A percentile compares a stretch with the other conserved stretches of the same genome.
Evolutionary conservation across 2,329 filamentous ascomycete genomes (phyloP).

Genomic region (Aureobasidium sp.): DNA sequence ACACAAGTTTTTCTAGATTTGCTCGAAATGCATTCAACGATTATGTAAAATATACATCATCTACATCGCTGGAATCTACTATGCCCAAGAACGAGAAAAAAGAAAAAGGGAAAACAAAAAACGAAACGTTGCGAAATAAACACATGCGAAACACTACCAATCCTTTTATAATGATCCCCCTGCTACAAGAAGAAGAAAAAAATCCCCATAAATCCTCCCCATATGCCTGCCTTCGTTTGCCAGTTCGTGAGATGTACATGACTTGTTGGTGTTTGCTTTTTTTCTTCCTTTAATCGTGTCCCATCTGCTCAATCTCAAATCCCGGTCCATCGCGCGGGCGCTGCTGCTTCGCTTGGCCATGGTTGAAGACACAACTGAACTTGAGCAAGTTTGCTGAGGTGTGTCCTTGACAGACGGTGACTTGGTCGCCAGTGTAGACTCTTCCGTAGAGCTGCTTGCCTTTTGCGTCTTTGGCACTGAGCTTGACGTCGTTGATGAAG

Average conservation of each 20-base stretch:
- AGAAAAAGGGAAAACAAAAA: neutral
- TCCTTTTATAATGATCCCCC: neutral
- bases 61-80: neutral
- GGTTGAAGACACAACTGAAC: constrained; percentile 37
- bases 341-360: constrained; percentile 28
- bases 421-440: constrained; percentile 66
- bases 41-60: neutral
- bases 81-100: neutral
- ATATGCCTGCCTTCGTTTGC: neutral
- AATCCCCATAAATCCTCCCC: neutral
- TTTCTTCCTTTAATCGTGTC: neutral
- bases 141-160: neutral
- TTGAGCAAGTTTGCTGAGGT: constrained; percentile 23
- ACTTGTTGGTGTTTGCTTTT: neutral
- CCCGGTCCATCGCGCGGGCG: neutral
- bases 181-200: neutral
- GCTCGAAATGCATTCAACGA: neutral
- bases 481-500: constrained; percentile 61
- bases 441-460: constrained; percentile 52
- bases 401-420: constrained; percentile 59
- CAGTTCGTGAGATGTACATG: neutral
- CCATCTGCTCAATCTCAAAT: constrained; percentile 9
- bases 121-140: neutral
- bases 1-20: neutral
- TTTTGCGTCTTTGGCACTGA: constrained; percentile 49